phyloP scores from a whole-genome alignment of 2,329 filamentous ascomycete genomes.

The Tympanopsis confertula region DNA sequence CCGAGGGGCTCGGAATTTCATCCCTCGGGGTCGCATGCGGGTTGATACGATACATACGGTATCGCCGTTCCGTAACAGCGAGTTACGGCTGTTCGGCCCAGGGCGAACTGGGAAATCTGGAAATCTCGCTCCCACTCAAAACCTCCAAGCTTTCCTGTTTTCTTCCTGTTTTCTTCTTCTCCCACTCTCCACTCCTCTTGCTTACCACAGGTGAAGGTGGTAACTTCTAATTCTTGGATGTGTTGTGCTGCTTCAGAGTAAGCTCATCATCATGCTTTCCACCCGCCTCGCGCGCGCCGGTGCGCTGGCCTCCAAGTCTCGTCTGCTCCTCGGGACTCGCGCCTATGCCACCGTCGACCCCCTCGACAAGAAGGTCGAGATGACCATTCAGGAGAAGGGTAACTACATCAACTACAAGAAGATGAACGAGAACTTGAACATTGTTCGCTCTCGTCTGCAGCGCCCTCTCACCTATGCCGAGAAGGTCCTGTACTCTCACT shows the following conservation, averaged over 20 bases:
- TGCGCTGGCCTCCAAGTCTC: slow-evolving; percentile 1
- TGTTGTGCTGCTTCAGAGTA: slow-evolving; percentile 2
- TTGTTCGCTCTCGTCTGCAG: slow-evolving; percentile 59
- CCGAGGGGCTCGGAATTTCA: too few relatives aligned
- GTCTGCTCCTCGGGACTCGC: slow-evolving; percentile 17
- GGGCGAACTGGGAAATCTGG: too few relatives aligned
- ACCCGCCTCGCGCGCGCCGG: slow-evolving; percentile 29
- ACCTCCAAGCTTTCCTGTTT: slow-evolving; percentile 4
- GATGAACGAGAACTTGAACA: slow-evolving; percentile 65
- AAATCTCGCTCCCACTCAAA: too few relatives aligned
- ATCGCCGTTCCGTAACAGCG: neutral
- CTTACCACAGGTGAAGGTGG: slow-evolving; percentile 1
- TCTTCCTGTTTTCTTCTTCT: slow-evolving; percentile 3
- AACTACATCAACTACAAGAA: slow-evolving; percentile 72
- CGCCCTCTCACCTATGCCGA: slow-evolving; percentile 63
- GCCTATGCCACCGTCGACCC: slow-evolving; percentile 54
- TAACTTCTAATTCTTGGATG: slow-evolving; percentile 3
- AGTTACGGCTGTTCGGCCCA: too few relatives aligned
- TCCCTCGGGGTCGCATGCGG: too few relatives aligned
- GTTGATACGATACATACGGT: neutral
- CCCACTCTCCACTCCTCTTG: slow-evolving; percentile 3
- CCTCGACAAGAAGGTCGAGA: slow-evolving; percentile 61
- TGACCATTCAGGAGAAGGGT: slow-evolving; percentile 62
- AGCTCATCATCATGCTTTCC: slow-evolving; percentile 7
- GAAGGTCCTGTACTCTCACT: slow-evolving; percentile 70